Conservation (phyloP, 2,329 filamentous ascomycete species). For the Daldinia sp. region DNA sequence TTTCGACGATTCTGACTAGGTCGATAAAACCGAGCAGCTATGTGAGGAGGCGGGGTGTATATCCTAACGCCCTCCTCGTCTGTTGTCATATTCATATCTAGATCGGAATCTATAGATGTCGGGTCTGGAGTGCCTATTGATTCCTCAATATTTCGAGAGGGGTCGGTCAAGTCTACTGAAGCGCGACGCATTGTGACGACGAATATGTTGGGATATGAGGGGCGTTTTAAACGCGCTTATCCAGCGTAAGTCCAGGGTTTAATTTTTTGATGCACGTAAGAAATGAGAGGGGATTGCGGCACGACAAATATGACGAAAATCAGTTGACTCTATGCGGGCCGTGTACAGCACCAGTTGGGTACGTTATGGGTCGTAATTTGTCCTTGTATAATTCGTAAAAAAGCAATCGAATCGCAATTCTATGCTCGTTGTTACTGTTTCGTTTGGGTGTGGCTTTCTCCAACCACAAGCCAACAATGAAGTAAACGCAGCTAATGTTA, state of each 20-base stretch:
- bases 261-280: conserved; percentile 34
- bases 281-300: conserved; percentile 11
- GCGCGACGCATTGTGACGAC: conserved; percentile 57
- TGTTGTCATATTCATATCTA: conserved; percentile 49
- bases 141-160: conserved; percentile 56
- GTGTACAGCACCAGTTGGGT: conserved; percentile 23
- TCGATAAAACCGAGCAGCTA: conserved; percentile 82
- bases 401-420: conserved; percentile 16
- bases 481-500: conserved; percentile 38
- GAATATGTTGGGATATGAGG: conserved; percentile 17
- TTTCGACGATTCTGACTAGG: conserved; percentile 75
- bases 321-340: conserved; percentile 23
- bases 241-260: conserved; percentile 19
- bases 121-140: conserved; percentile 51
- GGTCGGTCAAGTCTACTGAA: conserved; percentile 58
- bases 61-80: conserved; percentile 55
- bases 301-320: conserved; percentile 24
- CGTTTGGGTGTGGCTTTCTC: conserved; percentile 30
- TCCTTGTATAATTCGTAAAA: conserved; percentile 28
- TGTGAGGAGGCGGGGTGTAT: conserved; percentile 77
- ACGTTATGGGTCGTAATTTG: conserved; percentile 17
- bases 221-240: conserved; percentile 36
- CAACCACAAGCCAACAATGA: conserved; percentile 39
- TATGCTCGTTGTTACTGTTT: conserved; percentile 30
- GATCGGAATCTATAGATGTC: conserved; percentile 48